phyloP scores from a whole-genome alignment of 75 land plant species.

The Larix kaempferi region DNA sequence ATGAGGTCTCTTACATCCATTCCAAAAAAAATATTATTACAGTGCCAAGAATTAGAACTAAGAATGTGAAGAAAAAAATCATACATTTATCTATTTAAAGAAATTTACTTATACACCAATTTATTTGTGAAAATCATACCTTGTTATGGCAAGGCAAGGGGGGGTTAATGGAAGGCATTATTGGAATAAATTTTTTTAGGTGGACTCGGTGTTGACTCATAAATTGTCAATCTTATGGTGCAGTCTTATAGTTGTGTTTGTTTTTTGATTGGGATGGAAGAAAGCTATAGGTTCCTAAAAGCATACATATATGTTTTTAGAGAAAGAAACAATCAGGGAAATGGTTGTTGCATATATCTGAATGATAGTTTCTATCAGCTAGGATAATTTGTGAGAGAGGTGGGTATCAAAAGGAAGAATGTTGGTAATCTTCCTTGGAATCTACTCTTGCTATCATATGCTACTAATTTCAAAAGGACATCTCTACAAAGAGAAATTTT shows the following conservation, averaged over 20 bases:
- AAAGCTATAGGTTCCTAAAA: slow-evolving; percentile 44
- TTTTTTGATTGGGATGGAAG: slow-evolving; percentile 64
- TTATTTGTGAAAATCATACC: no score
- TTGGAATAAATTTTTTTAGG: slow-evolving; percentile 53
- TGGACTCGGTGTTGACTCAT: slow-evolving; percentile 51
- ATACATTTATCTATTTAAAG: no score
- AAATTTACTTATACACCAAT: no score
- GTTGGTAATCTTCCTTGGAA: slow-evolving; percentile 81
- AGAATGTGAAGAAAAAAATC: no score
- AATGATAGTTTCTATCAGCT: slow-evolving; percentile 46
- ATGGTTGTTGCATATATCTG: slow-evolving; percentile 58
- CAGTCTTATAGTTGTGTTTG: slow-evolving; percentile 59
- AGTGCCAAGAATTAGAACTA: no score
- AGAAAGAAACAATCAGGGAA: slow-evolving; percentile 56
- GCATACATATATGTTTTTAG: slow-evolving; percentile 48
- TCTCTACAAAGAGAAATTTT: slow-evolving; percentile 58
- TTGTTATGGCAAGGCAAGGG: no score
- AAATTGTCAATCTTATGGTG: slow-evolving; percentile 51
- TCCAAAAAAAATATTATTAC: no score
- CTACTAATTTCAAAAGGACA: slow-evolving; percentile 85
- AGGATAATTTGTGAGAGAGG: slow-evolving; percentile 56
- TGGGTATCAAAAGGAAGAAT: slow-evolving; percentile 60
- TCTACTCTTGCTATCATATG: slow-evolving; percentile 69
- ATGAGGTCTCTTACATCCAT: no score
- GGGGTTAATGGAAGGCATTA: no score